Evolutionary conservation across 1,284 basidiomycete species (phyloP), one percentile per base, ranked within the genome.

Genomic region (Lignosus rhinocerotis): DNA sequence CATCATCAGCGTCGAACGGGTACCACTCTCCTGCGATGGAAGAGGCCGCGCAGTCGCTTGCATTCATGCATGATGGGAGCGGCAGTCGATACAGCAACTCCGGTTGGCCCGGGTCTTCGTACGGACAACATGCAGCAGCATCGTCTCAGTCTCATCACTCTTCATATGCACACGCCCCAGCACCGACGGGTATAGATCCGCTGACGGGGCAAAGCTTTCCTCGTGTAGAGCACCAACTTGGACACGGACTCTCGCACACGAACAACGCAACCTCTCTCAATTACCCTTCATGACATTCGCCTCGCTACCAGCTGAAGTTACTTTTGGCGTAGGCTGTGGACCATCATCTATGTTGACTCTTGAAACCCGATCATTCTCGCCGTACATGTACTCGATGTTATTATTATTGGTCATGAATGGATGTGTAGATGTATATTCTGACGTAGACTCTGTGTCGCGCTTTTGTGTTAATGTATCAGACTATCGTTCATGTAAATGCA

Each of bases 31-130:
- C 59, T 5, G 63, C 65, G 5, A 56, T 64, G n/a, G 65, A 64
- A 11, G 55, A 63, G 12, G 67, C 67, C 8, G 67, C 67, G 2
- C 65, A 67, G 54, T 68, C 67, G 1, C 64, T 68, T 16, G 64
- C 67, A 0, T 65, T 53, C 43, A 61, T 68, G 65, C 67, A 68
- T 17, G 67, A 65, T 39, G 31, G 46, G 9, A 55, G 58, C 41
- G 42, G 46, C 38, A 34, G 49, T 14, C 63, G 63, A 39, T 60
- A 64, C 58, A 44, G 19, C 36, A 44, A 48, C 47, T 48, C 60
- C 12, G 31, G 38, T 31, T 64, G 60, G 63, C 42, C 60, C 12
- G 50, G 36, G 32, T 52, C 48, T 31, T 54, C 53, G 25, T 60
- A 64, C 30, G 54, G 57, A 8, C 63, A 62, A 41, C 42, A 34